These are phyloP conservation scores for Suillus paluster DNA, from an alignment of 768 basidiomycete genomes.

Conservation along the genomic window DNA sequence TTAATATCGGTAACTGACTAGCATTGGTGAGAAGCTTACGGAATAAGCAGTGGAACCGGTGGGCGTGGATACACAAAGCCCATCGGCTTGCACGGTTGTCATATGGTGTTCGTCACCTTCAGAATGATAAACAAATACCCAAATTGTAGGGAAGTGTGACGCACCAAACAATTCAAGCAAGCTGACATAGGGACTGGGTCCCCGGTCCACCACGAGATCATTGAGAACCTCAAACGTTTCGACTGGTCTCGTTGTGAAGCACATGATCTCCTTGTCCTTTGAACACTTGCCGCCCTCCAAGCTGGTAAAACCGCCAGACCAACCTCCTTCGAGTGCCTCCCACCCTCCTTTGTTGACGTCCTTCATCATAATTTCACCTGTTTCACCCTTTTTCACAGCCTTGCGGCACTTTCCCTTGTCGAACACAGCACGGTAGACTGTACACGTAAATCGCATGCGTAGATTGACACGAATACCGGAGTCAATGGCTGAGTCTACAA, in stretches of 20 bases:
- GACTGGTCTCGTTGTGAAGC: constrained; percentile 91
- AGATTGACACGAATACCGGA: constrained; percentile 96
- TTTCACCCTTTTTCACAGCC: constrained; percentile 91
- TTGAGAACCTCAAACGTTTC: constrained; percentile 97
- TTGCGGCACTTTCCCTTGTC: constrained; percentile 71
- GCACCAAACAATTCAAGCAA: constrained; percentile 94
- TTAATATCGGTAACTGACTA: constrained; percentile 11
- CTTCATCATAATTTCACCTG: constrained; percentile 97
- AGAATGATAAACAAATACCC: constrained; percentile 9
- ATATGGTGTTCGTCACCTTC: constrained; percentile 98
- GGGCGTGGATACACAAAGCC: constrained; percentile 91
- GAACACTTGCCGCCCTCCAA: constrained; percentile 49
- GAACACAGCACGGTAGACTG: constrained; percentile 90
- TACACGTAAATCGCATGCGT: constrained; percentile 99
- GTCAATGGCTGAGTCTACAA: constrained; percentile 89
- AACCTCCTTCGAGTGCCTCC: constrained; percentile 93
- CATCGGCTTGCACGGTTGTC: constrained; percentile 99
- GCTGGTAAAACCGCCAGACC: constrained; percentile 47
- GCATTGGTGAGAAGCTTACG: constrained; percentile 46
- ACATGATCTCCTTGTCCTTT: constrained; percentile 98
- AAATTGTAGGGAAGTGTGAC: constrained; percentile 30
- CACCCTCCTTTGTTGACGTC: constrained; percentile 89
- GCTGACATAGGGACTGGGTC: constrained; percentile 97
- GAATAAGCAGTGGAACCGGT: constrained; percentile 99
- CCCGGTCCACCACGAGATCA: constrained; percentile 96